Evolutionary conservation across 2,329 filamentous ascomycete species (phyloP).

Genomic region (Sarocladium brachiariae): DNA sequence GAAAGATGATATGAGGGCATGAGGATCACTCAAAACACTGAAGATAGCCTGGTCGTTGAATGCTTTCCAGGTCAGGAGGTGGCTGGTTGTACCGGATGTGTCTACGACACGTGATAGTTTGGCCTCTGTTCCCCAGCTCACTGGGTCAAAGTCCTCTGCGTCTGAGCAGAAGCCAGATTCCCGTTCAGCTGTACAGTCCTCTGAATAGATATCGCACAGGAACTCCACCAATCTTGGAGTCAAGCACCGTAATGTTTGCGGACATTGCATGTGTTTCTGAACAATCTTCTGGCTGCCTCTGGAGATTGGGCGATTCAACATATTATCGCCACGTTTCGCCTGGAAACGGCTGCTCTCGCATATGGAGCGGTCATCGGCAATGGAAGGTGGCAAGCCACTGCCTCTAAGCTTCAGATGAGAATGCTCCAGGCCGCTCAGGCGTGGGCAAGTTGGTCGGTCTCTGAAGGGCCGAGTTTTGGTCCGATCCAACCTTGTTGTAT

Average conservation of each 20-base stretch:
- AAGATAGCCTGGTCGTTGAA: constrained; percentile 62
- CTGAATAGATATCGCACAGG: constrained; percentile 52
- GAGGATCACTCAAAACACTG: constrained; percentile 53
- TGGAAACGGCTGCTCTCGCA: no score
- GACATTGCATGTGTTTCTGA: constrained; percentile 19
- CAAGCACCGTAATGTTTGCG: constrained; percentile 50
- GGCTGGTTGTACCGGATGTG: background rate
- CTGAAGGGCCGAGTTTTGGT: no score
- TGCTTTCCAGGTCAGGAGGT: constrained; percentile 38
- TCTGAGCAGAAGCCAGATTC: background rate
- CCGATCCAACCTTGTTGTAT: no score
- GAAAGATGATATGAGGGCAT: constrained; percentile 50
- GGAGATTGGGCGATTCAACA: background rate
- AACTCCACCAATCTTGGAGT: constrained; percentile 52
- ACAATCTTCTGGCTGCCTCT: background rate
- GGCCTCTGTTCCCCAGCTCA: background rate
- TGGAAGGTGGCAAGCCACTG: no score
- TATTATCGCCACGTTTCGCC: no score
- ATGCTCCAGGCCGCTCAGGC: no score
- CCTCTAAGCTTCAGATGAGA: no score
- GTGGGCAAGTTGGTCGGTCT: no score
- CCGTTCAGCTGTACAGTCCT: constrained; percentile 46
- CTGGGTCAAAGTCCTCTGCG: background rate
- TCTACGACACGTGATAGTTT: background rate
- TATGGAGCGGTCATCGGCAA: no score